A percentile compares a stretch with the other conserved stretches of the same genome.
Conservation (phyloP, 352 stramenopile genomes). For the Pythium vanterpoolii region DNA sequence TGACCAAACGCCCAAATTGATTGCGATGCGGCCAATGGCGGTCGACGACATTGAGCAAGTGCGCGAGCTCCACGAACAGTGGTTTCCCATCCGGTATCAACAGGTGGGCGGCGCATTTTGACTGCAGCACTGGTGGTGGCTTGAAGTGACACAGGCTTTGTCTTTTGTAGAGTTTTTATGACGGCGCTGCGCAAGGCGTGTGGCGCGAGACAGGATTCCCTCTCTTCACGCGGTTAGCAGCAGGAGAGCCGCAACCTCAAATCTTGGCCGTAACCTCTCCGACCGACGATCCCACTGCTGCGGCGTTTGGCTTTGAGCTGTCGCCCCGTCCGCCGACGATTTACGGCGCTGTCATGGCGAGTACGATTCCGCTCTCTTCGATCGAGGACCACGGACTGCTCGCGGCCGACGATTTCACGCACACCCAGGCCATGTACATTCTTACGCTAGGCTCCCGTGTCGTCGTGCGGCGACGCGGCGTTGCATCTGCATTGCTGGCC, state of each 20-base stretch:
- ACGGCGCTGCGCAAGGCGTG: slow-evolving; percentile 77
- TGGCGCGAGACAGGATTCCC: slow-evolving; percentile 87
- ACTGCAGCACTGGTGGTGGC: not conserved
- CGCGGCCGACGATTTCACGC: slow-evolving; percentile 43
- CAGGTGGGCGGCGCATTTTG: slow-evolving; percentile 38
- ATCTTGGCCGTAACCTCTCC: not conserved
- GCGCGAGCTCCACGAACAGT: slow-evolving; percentile 93
- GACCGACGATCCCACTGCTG: slow-evolving; percentile 10
- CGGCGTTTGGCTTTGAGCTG: slow-evolving; percentile 18
- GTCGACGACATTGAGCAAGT: slow-evolving; percentile 87
- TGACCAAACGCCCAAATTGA: slow-evolving; percentile 31
- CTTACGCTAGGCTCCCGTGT: slow-evolving; percentile 91
- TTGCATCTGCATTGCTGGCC: slow-evolving; percentile 89
- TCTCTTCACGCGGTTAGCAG: slow-evolving; percentile 89
- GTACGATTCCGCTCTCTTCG: slow-evolving; percentile 70
- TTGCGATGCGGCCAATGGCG: slow-evolving; percentile 70
- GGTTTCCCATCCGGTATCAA: slow-evolving; percentile 97
- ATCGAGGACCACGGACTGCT: slow-evolving; percentile 63
- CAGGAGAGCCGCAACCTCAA: slow-evolving; percentile 37
- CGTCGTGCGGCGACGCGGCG: slow-evolving; percentile 83
- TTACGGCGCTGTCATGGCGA: slow-evolving; percentile 90
- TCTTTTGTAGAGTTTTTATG: slow-evolving; percentile 86
- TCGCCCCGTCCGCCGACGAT: slow-evolving; percentile 44
- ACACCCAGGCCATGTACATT: slow-evolving; percentile 95
- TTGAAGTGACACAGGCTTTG: too few relatives aligned